Percentiles rank a stretch among this genome's conserved stretches.
phyloP scores from a whole-genome alignment of 306 rosid genomes.

The Adenanthera pavonina region DNA sequence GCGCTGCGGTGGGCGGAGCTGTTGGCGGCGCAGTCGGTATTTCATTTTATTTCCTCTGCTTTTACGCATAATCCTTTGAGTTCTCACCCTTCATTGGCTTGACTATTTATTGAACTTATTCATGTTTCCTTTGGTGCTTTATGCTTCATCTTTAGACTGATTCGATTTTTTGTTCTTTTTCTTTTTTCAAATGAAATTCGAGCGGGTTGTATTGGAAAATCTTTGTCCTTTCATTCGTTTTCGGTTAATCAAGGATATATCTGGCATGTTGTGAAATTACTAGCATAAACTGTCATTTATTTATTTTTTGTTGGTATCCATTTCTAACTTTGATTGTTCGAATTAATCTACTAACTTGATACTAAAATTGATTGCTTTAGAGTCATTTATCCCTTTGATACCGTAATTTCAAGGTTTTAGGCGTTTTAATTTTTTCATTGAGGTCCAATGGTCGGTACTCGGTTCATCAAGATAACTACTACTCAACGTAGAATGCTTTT shows the following conservation, averaged over 20 bases:
- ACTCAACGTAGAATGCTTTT: neutral
- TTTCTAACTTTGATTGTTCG: neutral
- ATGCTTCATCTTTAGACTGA: neutral
- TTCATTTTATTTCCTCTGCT: neutral
- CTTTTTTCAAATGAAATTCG: neutral
- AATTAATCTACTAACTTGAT: neutral
- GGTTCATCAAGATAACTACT: slow-evolving; percentile 25
- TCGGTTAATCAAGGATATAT: neutral
- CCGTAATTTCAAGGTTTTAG: neutral
- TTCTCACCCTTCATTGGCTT: neutral
- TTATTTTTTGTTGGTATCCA: neutral
- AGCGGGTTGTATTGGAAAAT: neutral
- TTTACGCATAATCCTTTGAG: neutral
- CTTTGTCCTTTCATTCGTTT: neutral
- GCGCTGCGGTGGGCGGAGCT: slow-evolving; percentile 78
- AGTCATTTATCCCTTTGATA: neutral
- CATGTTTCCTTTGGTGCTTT: neutral
- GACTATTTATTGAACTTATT: neutral
- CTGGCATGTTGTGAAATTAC: neutral
- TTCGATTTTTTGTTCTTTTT: neutral
- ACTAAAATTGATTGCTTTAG: neutral
- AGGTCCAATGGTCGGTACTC: neutral
- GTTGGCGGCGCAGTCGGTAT: slow-evolving; percentile 79
- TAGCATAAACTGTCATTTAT: neutral
- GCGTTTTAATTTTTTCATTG: neutral